Evolutionary conservation across 768 basidiomycete species (phyloP).

Genomic region (Pleurotus tuoliensis): DNA sequence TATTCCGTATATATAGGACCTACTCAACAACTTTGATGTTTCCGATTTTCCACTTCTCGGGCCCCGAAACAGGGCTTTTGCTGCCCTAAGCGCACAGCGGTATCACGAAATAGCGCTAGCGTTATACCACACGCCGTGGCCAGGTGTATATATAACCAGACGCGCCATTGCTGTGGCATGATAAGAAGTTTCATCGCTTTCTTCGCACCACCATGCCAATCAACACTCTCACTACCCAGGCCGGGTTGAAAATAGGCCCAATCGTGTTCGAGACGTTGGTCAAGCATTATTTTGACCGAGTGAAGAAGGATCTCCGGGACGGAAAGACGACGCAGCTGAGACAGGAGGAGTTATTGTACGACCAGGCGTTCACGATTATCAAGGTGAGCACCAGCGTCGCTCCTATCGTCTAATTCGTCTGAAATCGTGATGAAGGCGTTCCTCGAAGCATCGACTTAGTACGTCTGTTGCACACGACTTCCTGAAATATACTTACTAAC

Average conservation of each 20-base stretch:
- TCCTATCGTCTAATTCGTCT: background rate
- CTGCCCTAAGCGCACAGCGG: background rate
- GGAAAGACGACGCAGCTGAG: slow-evolving; percentile 45
- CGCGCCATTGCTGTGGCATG: background rate
- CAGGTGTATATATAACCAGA: background rate
- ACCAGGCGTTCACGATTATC: slow-evolving; percentile 71
- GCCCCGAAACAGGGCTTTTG: background rate
- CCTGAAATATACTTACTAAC: background rate
- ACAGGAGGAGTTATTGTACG: slow-evolving; percentile 77
- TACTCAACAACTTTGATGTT: background rate
- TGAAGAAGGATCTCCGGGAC: slow-evolving; percentile 40
- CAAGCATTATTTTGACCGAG: slow-evolving; percentile 77
- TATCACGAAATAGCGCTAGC: background rate
- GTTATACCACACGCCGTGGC: background rate
- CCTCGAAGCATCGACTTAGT: slow-evolving; percentile 68
- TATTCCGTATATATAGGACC: background rate
- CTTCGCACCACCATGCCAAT: slow-evolving; percentile 20
- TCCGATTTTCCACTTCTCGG: background rate
- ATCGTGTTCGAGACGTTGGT: slow-evolving; percentile 74
- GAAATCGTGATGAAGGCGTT: slow-evolving; percentile 51
- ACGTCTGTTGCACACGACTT: slow-evolving; percentile 22
- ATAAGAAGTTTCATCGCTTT: background rate
- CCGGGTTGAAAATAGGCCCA: slow-evolving; percentile 66
- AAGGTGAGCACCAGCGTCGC: slow-evolving; percentile 42
- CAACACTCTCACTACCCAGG: slow-evolving; percentile 59